Percentiles rank a stretch among this genome's conserved stretches.
These are phyloP conservation scores for Saccharomycopsis fodiens DNA, from an alignment of 805 yeast species.

Conservation along the genomic window DNA sequence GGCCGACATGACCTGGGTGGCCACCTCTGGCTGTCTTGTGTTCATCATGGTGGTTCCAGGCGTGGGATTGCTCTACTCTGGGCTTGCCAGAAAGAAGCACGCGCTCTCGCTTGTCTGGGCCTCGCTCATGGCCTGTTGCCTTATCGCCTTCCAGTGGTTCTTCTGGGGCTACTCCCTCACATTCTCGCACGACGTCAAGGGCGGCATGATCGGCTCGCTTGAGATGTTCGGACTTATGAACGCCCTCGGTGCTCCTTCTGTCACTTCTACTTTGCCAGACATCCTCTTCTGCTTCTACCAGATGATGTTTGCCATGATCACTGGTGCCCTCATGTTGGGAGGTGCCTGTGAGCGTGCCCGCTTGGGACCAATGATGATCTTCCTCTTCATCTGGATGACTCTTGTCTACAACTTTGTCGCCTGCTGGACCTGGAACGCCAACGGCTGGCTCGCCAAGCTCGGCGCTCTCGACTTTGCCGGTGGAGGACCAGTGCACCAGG, in stretches of 20 bases:
- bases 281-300: slow-evolving; percentile 85
- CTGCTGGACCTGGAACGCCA: slow-evolving; percentile 94
- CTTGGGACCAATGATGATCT: slow-evolving; percentile 93
- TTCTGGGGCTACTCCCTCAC: slow-evolving; percentile 96
- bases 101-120: slow-evolving; percentile 95
- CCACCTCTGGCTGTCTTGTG: slow-evolving; percentile 69
- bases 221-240: slow-evolving; percentile 72
- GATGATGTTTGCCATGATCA: slow-evolving; percentile 93
- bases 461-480: slow-evolving; percentile 97
- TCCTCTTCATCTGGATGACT: slow-evolving; percentile 89
- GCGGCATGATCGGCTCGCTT: slow-evolving; percentile 73
- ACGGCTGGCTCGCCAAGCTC: slow-evolving; percentile 78
- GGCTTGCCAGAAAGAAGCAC: slow-evolving; percentile 89
- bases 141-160: slow-evolving; percentile 92
- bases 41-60: slow-evolving; percentile 93
- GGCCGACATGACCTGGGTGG: slow-evolving; percentile 84
- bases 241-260: slow-evolving; percentile 75
- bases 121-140: slow-evolving; percentile 77
- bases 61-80: slow-evolving; percentile 87
- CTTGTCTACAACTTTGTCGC: slow-evolving; percentile 95
- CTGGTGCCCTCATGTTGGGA: slow-evolving; percentile 92
- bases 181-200: slow-evolving; percentile 58
- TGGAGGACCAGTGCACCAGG: slow-evolving; percentile 96
- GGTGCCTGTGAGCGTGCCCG: slow-evolving; percentile 98
- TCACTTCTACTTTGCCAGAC: slow-evolving; percentile 68